Conservation (phyloP, 441 rosid species). For the Corymbia citriodora region DNA sequence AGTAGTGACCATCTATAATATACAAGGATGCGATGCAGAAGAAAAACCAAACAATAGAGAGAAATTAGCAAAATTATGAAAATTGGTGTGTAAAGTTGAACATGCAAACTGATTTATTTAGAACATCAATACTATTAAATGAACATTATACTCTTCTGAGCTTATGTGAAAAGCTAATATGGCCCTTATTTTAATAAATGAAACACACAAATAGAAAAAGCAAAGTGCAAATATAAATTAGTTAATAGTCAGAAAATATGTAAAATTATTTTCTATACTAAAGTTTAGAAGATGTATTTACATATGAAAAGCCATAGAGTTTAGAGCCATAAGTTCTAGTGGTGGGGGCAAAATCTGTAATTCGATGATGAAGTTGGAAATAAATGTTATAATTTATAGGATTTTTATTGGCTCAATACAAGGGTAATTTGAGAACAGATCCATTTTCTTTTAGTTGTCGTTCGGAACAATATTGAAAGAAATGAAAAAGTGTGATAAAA, state of each 20-base stretch:
- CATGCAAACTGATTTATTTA: not conserved
- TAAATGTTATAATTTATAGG: too few relatives aligned
- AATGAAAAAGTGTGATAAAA: not conserved
- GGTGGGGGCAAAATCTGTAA: not conserved
- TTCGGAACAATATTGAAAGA: not conserved
- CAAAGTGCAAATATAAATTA: not conserved
- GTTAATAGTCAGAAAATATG: not conserved
- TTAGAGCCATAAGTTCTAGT: not conserved
- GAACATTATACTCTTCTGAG: not conserved
- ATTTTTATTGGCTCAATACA: fast-evolving
- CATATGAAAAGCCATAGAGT: not conserved
- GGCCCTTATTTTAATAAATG: not conserved
- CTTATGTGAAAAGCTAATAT: not conserved
- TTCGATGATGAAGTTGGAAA: not conserved
- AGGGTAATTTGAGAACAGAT: not conserved
- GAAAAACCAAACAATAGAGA: too few relatives aligned
- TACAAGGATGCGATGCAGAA: not conserved
- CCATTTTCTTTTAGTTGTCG: not conserved
- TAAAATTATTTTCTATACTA: not conserved
- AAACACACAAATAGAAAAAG: not conserved
- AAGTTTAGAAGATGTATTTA: not conserved
- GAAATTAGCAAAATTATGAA: too few relatives aligned
- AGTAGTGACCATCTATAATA: not conserved
- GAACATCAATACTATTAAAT: not conserved
- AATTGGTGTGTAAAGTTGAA: not conserved